Percentiles rank a stretch among this genome's conserved stretches.
Evolutionary conservation across 768 basidiomycete genomes (phyloP).

Genomic region (Rhodocollybia butyracea): DNA sequence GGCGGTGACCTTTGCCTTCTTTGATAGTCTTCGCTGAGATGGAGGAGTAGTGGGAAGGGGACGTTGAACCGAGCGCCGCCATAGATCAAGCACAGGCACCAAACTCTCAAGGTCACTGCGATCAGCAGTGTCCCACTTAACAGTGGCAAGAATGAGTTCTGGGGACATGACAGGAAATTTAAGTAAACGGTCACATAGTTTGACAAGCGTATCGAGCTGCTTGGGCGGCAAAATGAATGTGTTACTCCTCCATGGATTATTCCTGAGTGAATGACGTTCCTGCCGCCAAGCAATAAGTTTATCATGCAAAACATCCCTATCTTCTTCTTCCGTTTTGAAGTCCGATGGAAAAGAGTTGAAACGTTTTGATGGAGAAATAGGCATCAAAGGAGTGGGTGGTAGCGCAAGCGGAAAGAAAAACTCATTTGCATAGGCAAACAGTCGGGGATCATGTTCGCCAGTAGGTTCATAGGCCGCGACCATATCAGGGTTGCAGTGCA

Average conservation of each 20-base stretch:
- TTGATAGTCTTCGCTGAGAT: background rate
- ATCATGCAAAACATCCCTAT: background rate
- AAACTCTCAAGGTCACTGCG: background rate
- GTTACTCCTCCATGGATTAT: background rate
- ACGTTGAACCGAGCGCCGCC: background rate
- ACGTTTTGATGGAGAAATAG: background rate
- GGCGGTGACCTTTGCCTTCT: background rate
- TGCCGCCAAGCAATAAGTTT: background rate
- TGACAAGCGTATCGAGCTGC: conserved; percentile 1
- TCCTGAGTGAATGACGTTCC: background rate
- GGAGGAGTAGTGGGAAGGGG: background rate
- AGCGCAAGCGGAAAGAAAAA: conserved; percentile 7
- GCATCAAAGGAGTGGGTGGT: background rate
- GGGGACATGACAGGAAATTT: no score
- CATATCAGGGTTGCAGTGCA: background rate
- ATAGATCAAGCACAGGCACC: background rate
- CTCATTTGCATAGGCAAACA: background rate
- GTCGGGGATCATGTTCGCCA: background rate
- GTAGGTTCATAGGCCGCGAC: background rate
- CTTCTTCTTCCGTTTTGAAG: background rate
- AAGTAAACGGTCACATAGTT: background rate
- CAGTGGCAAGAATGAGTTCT: background rate
- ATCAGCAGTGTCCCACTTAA: background rate
- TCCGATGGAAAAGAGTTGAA: background rate
- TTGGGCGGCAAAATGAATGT: background rate